A percentile compares a stretch with the other conserved stretches of the same genome.
These are phyloP conservation scores for Cyamopsis tetragonoloba DNA, from an alignment of 306 rosid species.

Conservation along the genomic window DNA sequence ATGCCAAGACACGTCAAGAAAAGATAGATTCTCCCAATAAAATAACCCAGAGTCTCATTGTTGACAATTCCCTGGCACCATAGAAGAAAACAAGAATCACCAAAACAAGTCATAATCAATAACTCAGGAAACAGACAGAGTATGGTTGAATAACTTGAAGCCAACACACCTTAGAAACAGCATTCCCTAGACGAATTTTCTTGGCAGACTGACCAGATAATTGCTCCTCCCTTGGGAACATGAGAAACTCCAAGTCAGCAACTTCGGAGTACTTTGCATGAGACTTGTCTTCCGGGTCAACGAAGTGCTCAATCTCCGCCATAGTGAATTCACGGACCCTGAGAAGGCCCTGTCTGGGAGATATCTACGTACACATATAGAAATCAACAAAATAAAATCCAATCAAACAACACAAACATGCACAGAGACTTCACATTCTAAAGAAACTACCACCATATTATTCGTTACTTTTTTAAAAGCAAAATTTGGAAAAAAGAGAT, in stretches of 20 bases:
- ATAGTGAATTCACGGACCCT: conserved; percentile 93
- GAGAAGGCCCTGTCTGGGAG: conserved; percentile 97
- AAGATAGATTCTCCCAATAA: conserved; percentile 95
- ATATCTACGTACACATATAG: conserved; percentile 49
- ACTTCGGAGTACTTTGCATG: conserved; percentile 81
- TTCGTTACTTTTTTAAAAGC: too few relatives aligned
- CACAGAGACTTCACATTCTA: too few relatives aligned
- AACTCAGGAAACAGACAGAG: too few relatives aligned
- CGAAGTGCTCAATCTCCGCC: conserved; percentile 97
- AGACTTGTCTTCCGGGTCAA: conserved; percentile 88
- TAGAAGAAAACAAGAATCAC: not conserved
- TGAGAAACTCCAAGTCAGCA: conserved; percentile 71
- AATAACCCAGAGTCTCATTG: conserved; percentile 91
- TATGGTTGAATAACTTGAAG: too few relatives aligned
- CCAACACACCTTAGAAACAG: conserved; percentile 68
- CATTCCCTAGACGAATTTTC: conserved; percentile 63
- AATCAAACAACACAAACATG: too few relatives aligned
- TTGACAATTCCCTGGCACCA: conserved; percentile 74
- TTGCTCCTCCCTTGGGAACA: conserved; percentile 93
- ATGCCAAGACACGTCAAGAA: conserved; percentile 83
- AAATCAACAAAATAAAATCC: not conserved
- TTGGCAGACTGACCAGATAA: conserved; percentile 77
- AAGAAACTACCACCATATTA: too few relatives aligned
- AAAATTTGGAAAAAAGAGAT: too few relatives aligned
- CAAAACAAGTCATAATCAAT: not conserved